Evolutionary conservation across 2,329 filamentous ascomycete species (phyloP).

Genomic region (Arthrobotrys sinensis): DNA sequence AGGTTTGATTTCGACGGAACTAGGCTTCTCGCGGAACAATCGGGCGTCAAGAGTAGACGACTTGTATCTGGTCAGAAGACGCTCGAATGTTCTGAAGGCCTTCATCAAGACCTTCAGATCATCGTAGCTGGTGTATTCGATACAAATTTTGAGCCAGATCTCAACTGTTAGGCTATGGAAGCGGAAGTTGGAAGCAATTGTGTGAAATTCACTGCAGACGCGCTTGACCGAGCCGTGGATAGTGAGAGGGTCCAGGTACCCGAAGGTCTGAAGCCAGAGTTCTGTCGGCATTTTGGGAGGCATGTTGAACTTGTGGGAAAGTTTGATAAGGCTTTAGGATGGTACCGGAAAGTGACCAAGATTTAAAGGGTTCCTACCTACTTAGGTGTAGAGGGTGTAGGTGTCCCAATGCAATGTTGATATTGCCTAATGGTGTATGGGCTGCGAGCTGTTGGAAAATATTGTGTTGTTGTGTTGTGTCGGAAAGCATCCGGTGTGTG

Average conservation of each 20-base stretch:
- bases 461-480: conserved; percentile 35
- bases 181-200: not conserved
- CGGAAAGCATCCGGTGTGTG: not conserved
- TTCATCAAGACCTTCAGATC: not conserved
- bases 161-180: not conserved
- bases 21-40: conserved; percentile 3
- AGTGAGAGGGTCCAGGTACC: not conserved
- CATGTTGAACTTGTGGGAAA: not conserved
- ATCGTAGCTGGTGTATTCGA: not conserved
- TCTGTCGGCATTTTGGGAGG: not conserved
- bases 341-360: no score
- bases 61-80: not conserved
- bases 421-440: no score
- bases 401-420: no score
- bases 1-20: not conserved
- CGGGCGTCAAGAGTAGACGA: not conserved
- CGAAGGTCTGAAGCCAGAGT: not conserved
- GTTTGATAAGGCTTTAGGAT: no score
- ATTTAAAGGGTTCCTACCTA: no score
- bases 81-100: not conserved
- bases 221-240: not conserved
- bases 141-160: conserved; percentile 1
- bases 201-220: not conserved
- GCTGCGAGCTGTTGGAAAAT: conserved; percentile 38
- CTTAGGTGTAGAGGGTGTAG: no score